Base-by-base conservation (phyloP, 1,284 basidiomycete species). In the Rhodotorula sp. region DNA sequence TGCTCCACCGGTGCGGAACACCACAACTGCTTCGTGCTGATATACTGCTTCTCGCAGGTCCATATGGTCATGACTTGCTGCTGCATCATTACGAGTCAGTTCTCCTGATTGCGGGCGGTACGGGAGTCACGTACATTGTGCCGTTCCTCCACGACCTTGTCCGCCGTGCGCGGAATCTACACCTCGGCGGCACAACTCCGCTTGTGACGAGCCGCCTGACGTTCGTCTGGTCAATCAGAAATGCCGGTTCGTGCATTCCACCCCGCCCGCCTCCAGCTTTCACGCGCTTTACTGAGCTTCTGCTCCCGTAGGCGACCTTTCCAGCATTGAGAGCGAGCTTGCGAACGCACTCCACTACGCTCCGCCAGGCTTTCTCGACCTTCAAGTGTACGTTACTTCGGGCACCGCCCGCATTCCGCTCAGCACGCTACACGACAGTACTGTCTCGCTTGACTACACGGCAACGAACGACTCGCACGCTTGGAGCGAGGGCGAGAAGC, bases 91-190 rank as follows among this genome's bases (percentile, higher is more conserved):
- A 49, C 64, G 64, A 70, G 14, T 63, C 64, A 0, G 72, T 72
- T 19, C 55, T 76, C 10, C 57, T 76, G 9, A 19, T 74, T 42
- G 60, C 64, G 12, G 74, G 74, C 19, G 74, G 74, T 0, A 71
- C 67, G 0, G 74, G 74, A 10, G 64, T 76, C 21, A 63, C 72
- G 2, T 71, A 67, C 16, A 64, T 60, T 3, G 34, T 69, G 2
- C 52, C 67, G 3, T 61, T 66, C 52, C 49, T 76, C 21, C 65
- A 69, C 48, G 72, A 76, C 52, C 66, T 76, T 23, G 72, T 71
- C 19, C 61, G 72, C 1, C 45, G 63, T 21, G 58, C 64, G 4
- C 48, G 61, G 0, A 55, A 56, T n/a, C 2, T 23, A 4, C 41
- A 56, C 4, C 23, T 61, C 52, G 60, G 61, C 16, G 56, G 56